Base-by-base conservation (phyloP, 2,329 filamentous ascomycete species). In the Phaeoacremonium minimum region DNA sequence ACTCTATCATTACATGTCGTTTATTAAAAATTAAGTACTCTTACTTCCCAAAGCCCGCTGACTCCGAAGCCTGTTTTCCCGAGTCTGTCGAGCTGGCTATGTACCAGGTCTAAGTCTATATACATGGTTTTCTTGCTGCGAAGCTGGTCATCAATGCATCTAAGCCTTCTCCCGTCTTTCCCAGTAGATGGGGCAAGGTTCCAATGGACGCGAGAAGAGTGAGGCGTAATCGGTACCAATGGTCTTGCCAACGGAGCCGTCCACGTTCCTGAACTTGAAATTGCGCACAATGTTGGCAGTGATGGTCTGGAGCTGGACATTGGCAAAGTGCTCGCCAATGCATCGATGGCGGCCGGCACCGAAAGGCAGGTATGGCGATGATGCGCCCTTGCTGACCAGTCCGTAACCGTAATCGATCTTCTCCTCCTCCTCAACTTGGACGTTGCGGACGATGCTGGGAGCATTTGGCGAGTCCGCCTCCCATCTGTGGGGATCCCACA, bases 251-350 rank as follows among this genome's bases (percentile, higher is more conserved):
- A 78, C 67, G 57, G 75, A 77, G n/a, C 85, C 84, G 49, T 85
- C 80, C 3, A 80, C 60, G 50, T 88, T 94, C 54, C 74, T 72
- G 58, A 95, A 78, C 67, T 87, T 91, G 69, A 95, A 87, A 36
- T 80, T 59, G 33, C 88, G 76, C 28, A 95, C 85, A 46, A 90
- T 67, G 40, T 80, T 81, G 34, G 83, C 87, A 11, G 83, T 69
- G 47, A 97, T 94, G 30, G 87, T 89, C 57, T 90, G 84, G 44
- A 97, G 71, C 66, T 97, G 91, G 40, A 94, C 74, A 58, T 94
- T 95, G 49, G 91, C 91, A 60, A 96, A 97, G 55, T 95, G 88
- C 72, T 97, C 91, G 47, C 91, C 91, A 55, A 97, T 96, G 65
- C 91, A 97, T 47, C 91, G 76, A 65, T 97, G 91, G 48, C 91